Base-by-base conservation (phyloP, 495 filamentous ascomycete genomes). In the Entonaema liquescens region DNA sequence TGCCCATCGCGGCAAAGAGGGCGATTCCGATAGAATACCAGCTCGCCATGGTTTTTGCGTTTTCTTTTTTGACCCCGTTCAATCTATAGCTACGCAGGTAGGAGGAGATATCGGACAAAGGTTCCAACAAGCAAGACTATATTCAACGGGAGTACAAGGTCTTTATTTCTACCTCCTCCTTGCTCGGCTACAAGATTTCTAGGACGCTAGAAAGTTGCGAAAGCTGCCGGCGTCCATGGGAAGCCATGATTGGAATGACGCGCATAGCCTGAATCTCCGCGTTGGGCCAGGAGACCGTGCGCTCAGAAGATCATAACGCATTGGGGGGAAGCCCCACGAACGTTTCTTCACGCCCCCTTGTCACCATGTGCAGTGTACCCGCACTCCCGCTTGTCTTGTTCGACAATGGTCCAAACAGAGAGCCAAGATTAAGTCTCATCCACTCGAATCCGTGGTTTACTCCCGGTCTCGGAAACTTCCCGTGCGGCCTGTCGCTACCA, bases 1-100 rank as follows among this genome's bases (percentile, higher is more conserved):
- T 86, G 68, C 86, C 86, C 58, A 88, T 85, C 31, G 84, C 84
- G 55, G 86, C 85, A 67, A 86, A 87, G 35, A 85, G 67, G 58
- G 84, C 85, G 61, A 88, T 74, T 15, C 83, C 83, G 31, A 87
- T 72, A 13, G 83, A 78, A 53, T 76, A 76, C 67, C 65, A 78
- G 36, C 64, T 54, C 52, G 56, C 68, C 72, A 74, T 74, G 56
- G 33, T 25, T 35, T 40, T 29, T 55, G 9, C n/a, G 53, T 49
- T 50, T 28, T 53, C 7, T 49, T 62, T 58, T 50, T 21, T 35
- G n/a, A 17, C 15, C 53, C 53, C 53, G 26, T 17, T 17, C 12
- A 12, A 33, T 54, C 50, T 29, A 25, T 56, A 56, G n/a, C 25
- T 31, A 29, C 3, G 52, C 28, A 33, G 26, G 56, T 42, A 40